Evolutionary conservation across 306 rosid genomes (phyloP), one percentile per base, ranked within the genome.

Genomic region (Medicago arabica): DNA sequence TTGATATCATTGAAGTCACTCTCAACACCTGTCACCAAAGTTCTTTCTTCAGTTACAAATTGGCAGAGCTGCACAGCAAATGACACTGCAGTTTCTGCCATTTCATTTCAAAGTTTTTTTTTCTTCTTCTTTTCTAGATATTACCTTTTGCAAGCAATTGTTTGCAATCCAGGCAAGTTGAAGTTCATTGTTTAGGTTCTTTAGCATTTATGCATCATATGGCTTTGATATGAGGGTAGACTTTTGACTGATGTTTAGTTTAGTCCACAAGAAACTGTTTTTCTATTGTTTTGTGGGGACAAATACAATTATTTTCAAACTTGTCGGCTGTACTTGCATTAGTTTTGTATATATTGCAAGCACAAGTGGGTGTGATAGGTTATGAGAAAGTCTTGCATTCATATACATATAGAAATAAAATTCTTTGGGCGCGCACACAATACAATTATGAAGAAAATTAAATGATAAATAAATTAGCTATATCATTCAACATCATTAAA

Each of bases 1-100:
- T 44, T 74, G 43, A 74, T 43, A 34, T 60, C 46, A 25, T 2
- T 44, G 43, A 74, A 44, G 10, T 74, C 78, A 44, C 12, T 60
- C 7, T 60, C 13, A 8, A 59, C 10, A 0, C 47, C 60, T 9
- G 19, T 11, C 9, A 59, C 31, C 28, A 25, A 43, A 41, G 25
- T 8, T 57, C 25, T 21, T 58, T 58, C 67, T 8, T 72, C 68
- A 50, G 9, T 2, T 18, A 17, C 8, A 51, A 51, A 21, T 34
- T 70, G 11, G 49, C 5, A 51, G 7, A 68, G 43, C 46, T 46
- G 3, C 40, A 68, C 15, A 14, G n/a, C 73, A 47, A 47, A 46
- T 0, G 9, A 47, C 7, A 68, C 73, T 7, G 40, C 59, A 23
- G 12, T 14, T 68, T 46, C 73, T 25, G 73, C 73, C 73, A 68